Evolutionary conservation across 768 basidiomycete genomes (phyloP).

Genomic region (Plicaturopsis crispa): DNA sequence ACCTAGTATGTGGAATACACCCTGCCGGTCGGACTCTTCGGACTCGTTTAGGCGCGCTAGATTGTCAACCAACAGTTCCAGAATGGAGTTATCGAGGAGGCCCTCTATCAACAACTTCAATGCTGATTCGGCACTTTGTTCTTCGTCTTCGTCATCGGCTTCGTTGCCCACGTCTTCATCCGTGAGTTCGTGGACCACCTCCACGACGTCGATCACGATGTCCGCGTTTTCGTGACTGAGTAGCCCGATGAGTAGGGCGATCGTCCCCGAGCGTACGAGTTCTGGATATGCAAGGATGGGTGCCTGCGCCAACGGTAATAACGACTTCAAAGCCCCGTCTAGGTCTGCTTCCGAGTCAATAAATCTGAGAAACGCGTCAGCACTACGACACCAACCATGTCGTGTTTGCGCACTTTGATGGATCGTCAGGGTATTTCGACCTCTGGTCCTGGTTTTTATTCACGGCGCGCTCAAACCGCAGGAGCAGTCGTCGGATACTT

Average conservation of each 20-base stretch:
- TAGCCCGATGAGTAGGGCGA: constrained; percentile 69
- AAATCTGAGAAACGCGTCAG: constrained; percentile 51
- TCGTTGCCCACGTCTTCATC: constrained; percentile 93
- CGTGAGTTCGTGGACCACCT: constrained; percentile 88
- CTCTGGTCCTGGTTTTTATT: constrained; percentile 95
- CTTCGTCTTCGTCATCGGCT: constrained; percentile 52
- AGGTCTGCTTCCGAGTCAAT: constrained; percentile 98
- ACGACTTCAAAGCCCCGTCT: constrained; percentile 75
- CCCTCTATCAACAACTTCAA: constrained; percentile 69
- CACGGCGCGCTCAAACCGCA: constrained; percentile 80
- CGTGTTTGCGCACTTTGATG: constrained; percentile 59
- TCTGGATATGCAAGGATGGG: constrained; percentile 85
- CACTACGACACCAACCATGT: not conserved
- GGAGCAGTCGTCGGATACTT: constrained; percentile 63
- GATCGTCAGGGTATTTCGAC: constrained; percentile 91
- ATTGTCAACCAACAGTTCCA: constrained; percentile 89
- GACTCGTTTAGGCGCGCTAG: constrained; percentile 79
- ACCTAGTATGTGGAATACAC: constrained; percentile 92
- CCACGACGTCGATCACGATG: constrained; percentile 93
- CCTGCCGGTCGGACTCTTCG: constrained; percentile 88
- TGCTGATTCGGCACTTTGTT: constrained; percentile 54
- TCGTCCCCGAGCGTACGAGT: constrained; percentile 67
- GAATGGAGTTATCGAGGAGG: constrained; percentile 71
- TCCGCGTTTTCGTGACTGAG: constrained; percentile 95
- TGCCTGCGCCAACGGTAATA: constrained; percentile 84